A percentile compares a stretch with the other conserved stretches of the same genome.
phyloP scores from a whole-genome alignment of 805 yeast species.

The Saturnispora dispora region DNA sequence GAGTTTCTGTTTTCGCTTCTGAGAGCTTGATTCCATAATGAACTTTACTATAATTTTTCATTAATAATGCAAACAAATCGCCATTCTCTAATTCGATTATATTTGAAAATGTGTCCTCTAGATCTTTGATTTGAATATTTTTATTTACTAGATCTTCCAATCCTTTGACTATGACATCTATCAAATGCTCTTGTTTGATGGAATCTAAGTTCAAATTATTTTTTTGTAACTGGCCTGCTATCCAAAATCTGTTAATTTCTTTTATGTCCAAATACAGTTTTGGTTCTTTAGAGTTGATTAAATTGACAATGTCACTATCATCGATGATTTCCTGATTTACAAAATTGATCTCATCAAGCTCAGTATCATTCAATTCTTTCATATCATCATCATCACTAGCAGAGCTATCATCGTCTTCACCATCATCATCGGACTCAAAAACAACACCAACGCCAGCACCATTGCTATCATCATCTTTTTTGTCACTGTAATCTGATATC shows the following conservation, averaged over 20 bases:
- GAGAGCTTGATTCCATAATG: slow-evolving; percentile 25
- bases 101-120: slow-evolving; percentile 47
- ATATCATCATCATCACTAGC: slow-evolving; percentile 26
- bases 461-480: slow-evolving; percentile 23
- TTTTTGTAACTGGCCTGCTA: slow-evolving; percentile 40
- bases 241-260: slow-evolving; percentile 35
- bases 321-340: slow-evolving; percentile 21
- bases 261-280: slow-evolving; percentile 12
- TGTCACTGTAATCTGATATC: slow-evolving; percentile 41
- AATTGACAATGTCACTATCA: slow-evolving; percentile 14
- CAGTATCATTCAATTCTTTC: slow-evolving; percentile 22
- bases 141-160: slow-evolving; percentile 28
- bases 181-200: slow-evolving; percentile 26
- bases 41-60: slow-evolving; percentile 32
- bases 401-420: slow-evolving; percentile 25
- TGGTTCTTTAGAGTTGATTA: slow-evolving; percentile 13
- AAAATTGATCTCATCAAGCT: slow-evolving; percentile 19
- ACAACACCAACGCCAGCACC: slow-evolving; percentile 25
- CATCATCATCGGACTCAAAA: slow-evolving; percentile 34
- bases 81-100: slow-evolving; percentile 44
- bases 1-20: slow-evolving; percentile 17
- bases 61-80: slow-evolving; percentile 38
- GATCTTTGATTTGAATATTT: slow-evolving; percentile 30
- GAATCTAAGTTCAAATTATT: slow-evolving; percentile 30
- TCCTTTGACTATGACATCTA: slow-evolving; percentile 32